Conservation (phyloP, 2,329 filamentous ascomycete species). For the Ceratocystis albifundus region DNA sequence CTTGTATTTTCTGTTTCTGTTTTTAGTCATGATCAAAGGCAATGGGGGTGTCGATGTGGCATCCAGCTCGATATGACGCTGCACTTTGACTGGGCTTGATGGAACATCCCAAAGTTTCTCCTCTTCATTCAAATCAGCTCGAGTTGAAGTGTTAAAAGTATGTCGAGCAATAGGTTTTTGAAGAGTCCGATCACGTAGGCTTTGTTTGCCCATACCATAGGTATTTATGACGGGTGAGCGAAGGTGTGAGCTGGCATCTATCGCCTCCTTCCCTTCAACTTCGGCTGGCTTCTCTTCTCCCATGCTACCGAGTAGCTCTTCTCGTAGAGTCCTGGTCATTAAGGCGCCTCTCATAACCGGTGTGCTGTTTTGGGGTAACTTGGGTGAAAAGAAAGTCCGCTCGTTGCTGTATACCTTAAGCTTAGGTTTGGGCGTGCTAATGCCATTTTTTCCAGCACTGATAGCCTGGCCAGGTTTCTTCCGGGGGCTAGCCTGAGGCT, state of each 20-base stretch:
- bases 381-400: background rate
- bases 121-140: background rate
- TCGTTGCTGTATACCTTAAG: background rate
- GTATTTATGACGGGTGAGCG: background rate
- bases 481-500: background rate
- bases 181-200: background rate
- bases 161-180: background rate
- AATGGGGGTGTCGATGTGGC: background rate
- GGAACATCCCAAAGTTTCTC: conserved; percentile 11
- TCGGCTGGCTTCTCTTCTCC: background rate
- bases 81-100: background rate
- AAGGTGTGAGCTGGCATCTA: background rate
- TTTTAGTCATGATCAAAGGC: background rate
- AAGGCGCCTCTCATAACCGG: conserved; percentile 4
- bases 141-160: background rate
- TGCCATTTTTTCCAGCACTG: background rate
- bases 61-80: background rate
- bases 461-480: background rate
- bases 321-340: background rate
- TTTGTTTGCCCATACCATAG: conserved; percentile 4
- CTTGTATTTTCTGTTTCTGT: background rate
- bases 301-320: background rate
- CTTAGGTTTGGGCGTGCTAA: background rate
- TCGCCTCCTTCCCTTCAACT: background rate
- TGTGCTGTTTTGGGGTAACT: background rate